A percentile compares a stretch with the other conserved stretches of the same genome.
These are phyloP conservation scores for Cryptococcus deneoformans DNA, from an alignment of 1,284 basidiomycete genomes.

Conservation along the genomic window DNA sequence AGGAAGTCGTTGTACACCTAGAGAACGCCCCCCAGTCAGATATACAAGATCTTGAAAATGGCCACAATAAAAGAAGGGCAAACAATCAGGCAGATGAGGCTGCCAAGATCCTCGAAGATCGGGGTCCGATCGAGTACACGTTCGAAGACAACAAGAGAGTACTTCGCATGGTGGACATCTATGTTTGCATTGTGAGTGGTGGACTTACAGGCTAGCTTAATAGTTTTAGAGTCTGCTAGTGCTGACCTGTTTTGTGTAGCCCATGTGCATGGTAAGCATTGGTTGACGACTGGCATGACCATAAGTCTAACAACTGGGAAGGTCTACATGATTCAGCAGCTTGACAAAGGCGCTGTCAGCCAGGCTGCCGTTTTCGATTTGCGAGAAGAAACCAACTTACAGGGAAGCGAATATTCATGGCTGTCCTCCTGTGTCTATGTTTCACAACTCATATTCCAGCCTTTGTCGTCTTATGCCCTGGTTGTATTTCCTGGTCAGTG, in stretches of 20 bases:
- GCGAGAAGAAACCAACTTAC: conserved; percentile 17
- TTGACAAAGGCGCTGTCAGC: conserved; percentile 45
- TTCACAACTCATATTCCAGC: conserved; percentile 37
- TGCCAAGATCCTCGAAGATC: conserved; percentile 30
- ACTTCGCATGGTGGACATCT: conserved; percentile 30
- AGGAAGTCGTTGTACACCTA: conserved; percentile 10
- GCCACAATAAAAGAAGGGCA: conserved; percentile 8
- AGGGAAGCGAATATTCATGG: conserved; percentile 34
- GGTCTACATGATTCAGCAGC: conserved; percentile 33
- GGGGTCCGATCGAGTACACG: conserved; percentile 34
- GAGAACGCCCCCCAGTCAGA: conserved; percentile 3
- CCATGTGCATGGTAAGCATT: conserved; percentile 30
- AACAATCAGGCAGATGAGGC: conserved; percentile 34
- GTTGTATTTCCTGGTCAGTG: conserved; percentile 30
- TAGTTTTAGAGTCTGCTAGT: no score
- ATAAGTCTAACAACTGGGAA: no score
- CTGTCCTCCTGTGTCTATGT: conserved; percentile 25
- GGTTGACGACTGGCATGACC: no score
- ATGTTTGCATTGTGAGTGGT: conserved; percentile 18
- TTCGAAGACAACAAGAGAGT: conserved; percentile 29
- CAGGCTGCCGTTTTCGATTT: conserved; percentile 46
- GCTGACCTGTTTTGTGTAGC: background rate
- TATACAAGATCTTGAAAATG: conserved; percentile 1
- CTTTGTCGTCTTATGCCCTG: conserved; percentile 40
- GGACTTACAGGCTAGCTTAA: no score